Evolutionary conservation across 306 rosid genomes (phyloP).

Genomic region (Carpinus fangiana): DNA sequence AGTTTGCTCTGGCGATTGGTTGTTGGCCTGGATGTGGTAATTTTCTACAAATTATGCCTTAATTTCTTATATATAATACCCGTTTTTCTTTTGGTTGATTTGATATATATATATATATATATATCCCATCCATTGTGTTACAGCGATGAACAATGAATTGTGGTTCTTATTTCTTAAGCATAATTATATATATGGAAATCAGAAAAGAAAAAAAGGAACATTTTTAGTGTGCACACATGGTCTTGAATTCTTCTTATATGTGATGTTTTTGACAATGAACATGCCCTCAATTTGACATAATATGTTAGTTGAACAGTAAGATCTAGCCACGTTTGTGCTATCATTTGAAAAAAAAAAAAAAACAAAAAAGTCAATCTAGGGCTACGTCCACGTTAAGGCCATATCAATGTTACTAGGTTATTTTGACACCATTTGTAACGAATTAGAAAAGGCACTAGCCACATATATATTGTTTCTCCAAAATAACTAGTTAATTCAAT

Average conservation of each 20-base stretch:
- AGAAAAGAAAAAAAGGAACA: background rate
- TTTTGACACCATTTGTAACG: no score
- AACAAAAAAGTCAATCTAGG: no score
- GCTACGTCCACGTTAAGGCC: no score
- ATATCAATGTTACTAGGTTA: no score
- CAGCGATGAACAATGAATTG: background rate
- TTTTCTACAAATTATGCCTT: slow-evolving; percentile 1
- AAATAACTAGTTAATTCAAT: no score
- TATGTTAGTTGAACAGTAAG: background rate
- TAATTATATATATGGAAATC: background rate
- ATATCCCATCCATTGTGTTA: background rate
- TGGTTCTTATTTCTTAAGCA: background rate
- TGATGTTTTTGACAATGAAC: no score
- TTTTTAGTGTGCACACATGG: background rate
- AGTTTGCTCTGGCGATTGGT: slow-evolving; percentile 79
- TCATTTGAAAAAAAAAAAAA: no score
- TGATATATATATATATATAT: background rate
- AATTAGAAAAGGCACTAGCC: no score
- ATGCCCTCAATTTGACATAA: background rate
- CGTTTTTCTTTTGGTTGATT: background rate
- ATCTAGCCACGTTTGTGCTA: no score
- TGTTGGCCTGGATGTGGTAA: slow-evolving; percentile 70
- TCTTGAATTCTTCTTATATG: background rate
- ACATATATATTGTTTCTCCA: no score
- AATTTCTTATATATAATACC: background rate